These are phyloP conservation scores for Brassica carinata DNA, from an alignment of 345 rosid genomes.

Conservation along the genomic window DNA sequence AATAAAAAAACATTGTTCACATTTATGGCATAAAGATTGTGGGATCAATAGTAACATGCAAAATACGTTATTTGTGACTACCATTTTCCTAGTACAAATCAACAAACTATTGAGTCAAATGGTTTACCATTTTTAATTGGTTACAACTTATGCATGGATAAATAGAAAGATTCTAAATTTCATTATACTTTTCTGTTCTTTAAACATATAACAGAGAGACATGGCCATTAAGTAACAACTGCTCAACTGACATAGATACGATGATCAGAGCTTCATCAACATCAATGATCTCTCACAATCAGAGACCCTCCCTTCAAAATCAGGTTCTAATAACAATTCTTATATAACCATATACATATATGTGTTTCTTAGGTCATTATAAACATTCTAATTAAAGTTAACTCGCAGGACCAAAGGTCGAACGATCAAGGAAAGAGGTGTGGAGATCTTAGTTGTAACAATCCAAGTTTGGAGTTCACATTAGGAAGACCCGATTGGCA, in stretches of 20 bases:
- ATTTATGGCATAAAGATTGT: neutral
- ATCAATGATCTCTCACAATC: conserved; percentile 34
- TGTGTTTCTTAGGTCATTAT: neutral
- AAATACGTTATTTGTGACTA: neutral
- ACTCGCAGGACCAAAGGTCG: conserved; percentile 27
- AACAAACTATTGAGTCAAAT: neutral
- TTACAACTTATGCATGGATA: neutral
- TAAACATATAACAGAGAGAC: conserved; percentile 30
- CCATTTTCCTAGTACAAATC: neutral
- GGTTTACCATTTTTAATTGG: neutral
- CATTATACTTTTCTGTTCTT: neutral
- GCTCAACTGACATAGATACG: conserved; percentile 36
- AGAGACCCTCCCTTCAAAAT: conserved; percentile 32
- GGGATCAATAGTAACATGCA: neutral
- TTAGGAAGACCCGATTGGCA: conserved; percentile 81
- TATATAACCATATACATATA: conserved; percentile 25
- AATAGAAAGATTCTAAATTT: neutral
- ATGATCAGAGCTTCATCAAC: conserved; percentile 38
- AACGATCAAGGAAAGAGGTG: conserved; percentile 38
- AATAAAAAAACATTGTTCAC: neutral
- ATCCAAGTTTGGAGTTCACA: conserved; percentile 74
- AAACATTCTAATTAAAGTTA: neutral
- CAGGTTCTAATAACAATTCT: conserved; percentile 31
- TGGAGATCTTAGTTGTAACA: conserved; percentile 45
- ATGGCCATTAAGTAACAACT: conserved; percentile 34